phyloP scores from a whole-genome alignment of 208 protist species.

The Wallacemonas sp. region DNA sequence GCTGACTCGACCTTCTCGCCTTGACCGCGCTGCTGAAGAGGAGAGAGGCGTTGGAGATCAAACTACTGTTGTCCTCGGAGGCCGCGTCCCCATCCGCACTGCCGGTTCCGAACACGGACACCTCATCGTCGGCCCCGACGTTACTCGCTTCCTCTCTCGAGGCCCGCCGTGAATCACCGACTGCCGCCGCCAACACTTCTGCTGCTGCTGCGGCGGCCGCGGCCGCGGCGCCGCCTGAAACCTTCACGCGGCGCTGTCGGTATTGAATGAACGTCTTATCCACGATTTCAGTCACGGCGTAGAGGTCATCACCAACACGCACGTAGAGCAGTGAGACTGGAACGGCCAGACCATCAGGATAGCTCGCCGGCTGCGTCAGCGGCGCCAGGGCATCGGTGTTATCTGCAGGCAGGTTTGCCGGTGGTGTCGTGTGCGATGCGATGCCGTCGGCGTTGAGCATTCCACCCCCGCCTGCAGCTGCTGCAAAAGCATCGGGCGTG shows the following conservation, averaged over 20 bases:
- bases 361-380: conserved; percentile 22
- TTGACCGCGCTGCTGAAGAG: conserved; percentile 11
- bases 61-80: no score
- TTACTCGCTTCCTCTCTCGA: not conserved
- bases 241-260: conserved; percentile 52
- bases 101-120: no score
- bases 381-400: conserved; percentile 17
- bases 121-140: not conserved
- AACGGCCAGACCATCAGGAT: conserved; percentile 45
- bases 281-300: conserved; percentile 59
- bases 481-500: no score
- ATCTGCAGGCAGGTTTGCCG: not conserved
- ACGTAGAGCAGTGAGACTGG: conserved; percentile 54
- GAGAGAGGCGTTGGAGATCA: conserved; percentile 7
- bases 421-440: not conserved
- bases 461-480: no score
- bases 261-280: conserved; percentile 76
- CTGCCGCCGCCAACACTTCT: no score
- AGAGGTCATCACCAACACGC: conserved; percentile 66
- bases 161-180: not conserved
- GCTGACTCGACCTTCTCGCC: not conserved
- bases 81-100: not conserved
- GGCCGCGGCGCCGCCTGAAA: conserved; percentile 8
- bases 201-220: conserved; percentile 18
- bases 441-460: no score